These are phyloP conservation scores for Nicotiana paniculata DNA, from an alignment of 257 asterid species.

Conservation along the genomic window DNA sequence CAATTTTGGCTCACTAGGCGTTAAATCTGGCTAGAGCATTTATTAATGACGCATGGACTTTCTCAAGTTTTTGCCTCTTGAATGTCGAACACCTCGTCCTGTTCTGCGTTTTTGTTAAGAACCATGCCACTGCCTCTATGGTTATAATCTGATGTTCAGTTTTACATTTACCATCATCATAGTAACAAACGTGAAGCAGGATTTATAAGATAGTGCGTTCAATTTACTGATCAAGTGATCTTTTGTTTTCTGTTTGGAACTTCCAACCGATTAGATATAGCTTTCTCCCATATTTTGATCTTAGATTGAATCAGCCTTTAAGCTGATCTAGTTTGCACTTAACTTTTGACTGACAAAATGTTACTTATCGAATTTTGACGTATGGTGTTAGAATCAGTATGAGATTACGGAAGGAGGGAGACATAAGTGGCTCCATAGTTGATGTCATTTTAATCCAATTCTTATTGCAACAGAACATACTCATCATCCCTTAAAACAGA, in stretches of 20 bases:
- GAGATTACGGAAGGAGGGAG: background rate
- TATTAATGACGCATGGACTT: too few relatives aligned
- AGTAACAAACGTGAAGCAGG: background rate
- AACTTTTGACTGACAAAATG: background rate
- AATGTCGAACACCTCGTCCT: background rate
- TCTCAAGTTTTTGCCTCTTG: background rate
- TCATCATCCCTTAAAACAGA: background rate
- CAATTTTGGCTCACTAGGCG: background rate
- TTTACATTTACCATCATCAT: background rate
- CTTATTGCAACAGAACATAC: background rate
- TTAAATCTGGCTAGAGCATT: background rate
- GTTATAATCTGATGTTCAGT: background rate
- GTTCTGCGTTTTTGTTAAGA: background rate
- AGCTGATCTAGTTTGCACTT: background rate
- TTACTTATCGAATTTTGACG: background rate
- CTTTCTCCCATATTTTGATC: background rate
- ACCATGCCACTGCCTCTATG: background rate
- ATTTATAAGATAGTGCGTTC: background rate
- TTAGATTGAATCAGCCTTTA: background rate
- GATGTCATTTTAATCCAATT: background rate
- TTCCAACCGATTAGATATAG: background rate
- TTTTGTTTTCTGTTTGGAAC: background rate
- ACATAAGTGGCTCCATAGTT: background rate
- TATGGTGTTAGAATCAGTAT: background rate
- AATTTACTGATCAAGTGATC: too few relatives aligned